A percentile compares a stretch with the other conserved stretches of the same genome.
Conservation (phyloP, 2,329 filamentous ascomycete genomes). For the Ophiosphaerella korrae region DNA sequence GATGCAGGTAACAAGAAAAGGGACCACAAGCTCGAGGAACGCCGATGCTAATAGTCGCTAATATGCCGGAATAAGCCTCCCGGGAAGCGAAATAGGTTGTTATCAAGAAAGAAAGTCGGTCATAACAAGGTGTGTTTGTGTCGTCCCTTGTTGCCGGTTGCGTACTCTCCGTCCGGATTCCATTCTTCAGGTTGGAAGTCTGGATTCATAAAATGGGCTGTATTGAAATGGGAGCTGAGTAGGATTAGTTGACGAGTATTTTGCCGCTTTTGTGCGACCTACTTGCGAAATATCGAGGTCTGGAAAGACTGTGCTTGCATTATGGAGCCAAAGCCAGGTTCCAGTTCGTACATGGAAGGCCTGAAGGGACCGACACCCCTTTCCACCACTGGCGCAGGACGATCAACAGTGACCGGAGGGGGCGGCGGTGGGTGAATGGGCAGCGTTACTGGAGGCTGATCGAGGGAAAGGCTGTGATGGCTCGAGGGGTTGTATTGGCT, state of each 20-base stretch:
- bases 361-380: conserved; percentile 51
- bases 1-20: conserved; percentile 37
- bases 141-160: conserved; percentile 43
- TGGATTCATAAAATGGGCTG: conserved; percentile 58
- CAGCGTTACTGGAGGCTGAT: conserved; percentile 39
- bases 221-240: conserved; percentile 56
- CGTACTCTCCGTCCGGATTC: conserved; percentile 55
- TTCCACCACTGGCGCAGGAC: conserved; percentile 30
- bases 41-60: conserved; percentile 46
- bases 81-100: conserved; percentile 25
- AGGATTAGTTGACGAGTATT: conserved; percentile 14
- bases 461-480: conserved; percentile 39
- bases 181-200: conserved; percentile 60
- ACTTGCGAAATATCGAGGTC: conserved; percentile 58
- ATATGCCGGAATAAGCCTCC: conserved; percentile 40
- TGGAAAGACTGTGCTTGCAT: conserved; percentile 51
- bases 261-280: conserved; percentile 21
- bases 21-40: conserved; percentile 38
- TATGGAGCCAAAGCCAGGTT: conserved; percentile 47
- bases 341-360: conserved; percentile 53
- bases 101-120: conserved; percentile 17
- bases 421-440: conserved; percentile 37
- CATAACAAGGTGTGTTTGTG: conserved; percentile 46
- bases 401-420: conserved; percentile 37
- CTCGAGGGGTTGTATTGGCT: conserved; percentile 31